Evolutionary conservation across 148 eudicot species (phyloP), one percentile per base, ranked within the genome.

Genomic region (Camellia japonica): DNA sequence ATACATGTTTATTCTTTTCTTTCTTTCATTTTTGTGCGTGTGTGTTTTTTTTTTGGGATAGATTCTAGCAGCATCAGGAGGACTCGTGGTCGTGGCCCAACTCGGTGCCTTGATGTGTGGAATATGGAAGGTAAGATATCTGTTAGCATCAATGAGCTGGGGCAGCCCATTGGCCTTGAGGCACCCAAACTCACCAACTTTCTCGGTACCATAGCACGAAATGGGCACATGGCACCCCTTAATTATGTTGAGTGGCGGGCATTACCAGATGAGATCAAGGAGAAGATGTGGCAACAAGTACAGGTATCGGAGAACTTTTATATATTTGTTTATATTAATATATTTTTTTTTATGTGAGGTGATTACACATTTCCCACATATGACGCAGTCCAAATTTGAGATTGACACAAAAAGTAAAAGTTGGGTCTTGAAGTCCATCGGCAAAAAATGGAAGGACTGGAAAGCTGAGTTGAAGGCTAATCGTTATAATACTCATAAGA

Each of bases 211-310:
- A 56, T 82, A 70, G 87, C 87, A 72, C 86, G 89, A n/a, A 80
- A 87, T 84, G 87, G 87, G 75, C 81, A 78, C 71, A 30, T 77
- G 38, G 81, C 86, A 12, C 89, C 89, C 78, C 87, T 87, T 65
- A 84, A 69, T 79, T 87, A 82, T 80, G 56, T 43, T 77, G 77
- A 69, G 58, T 87, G 89, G 89, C 72, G 81, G 38, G 77, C 77
- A 59, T 19, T 84, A 49, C 89, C 89, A 0, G 79, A 81, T 38
- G 87, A 72, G 74, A 84, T 72, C 67, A 87, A 84, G 85, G 87
- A 87, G 80, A 82, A 74, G 41, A 82, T 87, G 89, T 87, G 89
- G 89, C 80, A 82, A 81, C 75, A 84, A 79, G 83, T 87, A 63
- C 85, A 82, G 89, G 89, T 87, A 84, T 59, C 51, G 66, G 63